Percentiles rank a stretch among this genome's conserved stretches.
phyloP scores from a whole-genome alignment of 78 protist species.

The Protostelium mycophagum region DNA sequence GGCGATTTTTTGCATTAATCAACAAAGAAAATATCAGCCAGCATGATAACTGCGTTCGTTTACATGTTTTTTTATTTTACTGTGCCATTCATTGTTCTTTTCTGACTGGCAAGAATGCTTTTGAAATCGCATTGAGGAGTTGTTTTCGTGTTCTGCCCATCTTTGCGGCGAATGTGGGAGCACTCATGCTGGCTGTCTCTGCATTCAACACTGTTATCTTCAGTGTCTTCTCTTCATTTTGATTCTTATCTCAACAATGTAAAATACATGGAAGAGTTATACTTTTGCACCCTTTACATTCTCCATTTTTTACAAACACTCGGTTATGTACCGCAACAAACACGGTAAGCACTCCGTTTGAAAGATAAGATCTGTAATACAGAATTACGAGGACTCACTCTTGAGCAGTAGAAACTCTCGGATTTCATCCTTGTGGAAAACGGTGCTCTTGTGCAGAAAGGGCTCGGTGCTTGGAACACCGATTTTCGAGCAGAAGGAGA shows the following conservation, averaged over 20 bases:
- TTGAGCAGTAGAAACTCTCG: neutral
- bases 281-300: neutral
- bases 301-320: no score
- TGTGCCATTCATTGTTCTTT: no score
- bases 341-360: no score
- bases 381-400: neutral
- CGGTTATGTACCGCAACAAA: no score
- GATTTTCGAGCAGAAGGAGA: neutral
- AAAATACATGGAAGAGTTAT: no score
- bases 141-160: conserved; percentile 39
- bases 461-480: neutral
- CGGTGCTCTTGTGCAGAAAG: neutral
- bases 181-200: conserved; percentile 47
- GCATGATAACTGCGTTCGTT: no score
- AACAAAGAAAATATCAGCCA: no score
- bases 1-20: no score
- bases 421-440: neutral
- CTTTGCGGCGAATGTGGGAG: conserved; percentile 37
- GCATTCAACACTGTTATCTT: conserved; percentile 31
- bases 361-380: no score
- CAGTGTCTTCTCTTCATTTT: neutral
- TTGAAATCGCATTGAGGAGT: neutral
- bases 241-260: no score
- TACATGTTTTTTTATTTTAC: no score
- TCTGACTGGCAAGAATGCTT: no score